These are phyloP conservation scores for Zasmidium cellare DNA, from an alignment of 2,329 filamentous ascomycete genomes.

Conservation along the genomic window DNA sequence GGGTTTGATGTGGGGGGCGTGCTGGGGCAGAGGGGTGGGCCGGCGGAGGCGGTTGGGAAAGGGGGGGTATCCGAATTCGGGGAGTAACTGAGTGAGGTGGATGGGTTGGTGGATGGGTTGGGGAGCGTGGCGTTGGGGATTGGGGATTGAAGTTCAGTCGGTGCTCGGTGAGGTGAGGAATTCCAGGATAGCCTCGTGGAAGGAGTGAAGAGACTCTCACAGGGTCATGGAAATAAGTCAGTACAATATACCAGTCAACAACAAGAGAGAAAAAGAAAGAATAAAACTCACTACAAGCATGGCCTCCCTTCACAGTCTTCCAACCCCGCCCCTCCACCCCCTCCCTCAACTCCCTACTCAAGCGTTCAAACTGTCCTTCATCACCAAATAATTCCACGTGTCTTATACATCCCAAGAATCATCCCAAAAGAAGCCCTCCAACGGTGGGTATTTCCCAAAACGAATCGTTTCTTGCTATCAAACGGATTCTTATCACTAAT, in stretches of 20 bases:
- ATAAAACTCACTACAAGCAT: constrained; percentile 20
- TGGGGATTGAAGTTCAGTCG: not conserved
- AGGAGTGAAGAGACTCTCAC: constrained; percentile 25
- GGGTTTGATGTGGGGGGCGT: constrained; percentile 43
- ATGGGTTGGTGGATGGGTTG: not conserved
- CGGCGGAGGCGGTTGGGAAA: constrained; percentile 42
- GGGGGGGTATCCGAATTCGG: constrained; percentile 31
- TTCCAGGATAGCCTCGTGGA: constrained; percentile 18
- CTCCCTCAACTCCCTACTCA: constrained; percentile 23
- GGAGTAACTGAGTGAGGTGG: constrained; percentile 1
- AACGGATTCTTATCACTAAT: no score
- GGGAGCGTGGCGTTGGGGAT: not conserved
- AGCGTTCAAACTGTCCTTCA: constrained; percentile 26
- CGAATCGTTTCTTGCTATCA: no score
- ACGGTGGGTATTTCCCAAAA: no score
- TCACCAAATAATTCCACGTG: no score
- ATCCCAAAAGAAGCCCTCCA: no score
- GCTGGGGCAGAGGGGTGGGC: constrained; percentile 48
- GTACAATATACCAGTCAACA: not conserved
- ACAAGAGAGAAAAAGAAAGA: no score
- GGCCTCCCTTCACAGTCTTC: constrained; percentile 24
- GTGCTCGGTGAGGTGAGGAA: not conserved
- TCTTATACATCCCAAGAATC: no score
- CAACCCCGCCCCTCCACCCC: constrained; percentile 20
- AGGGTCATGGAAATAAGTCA: constrained; percentile 1